phyloP scores from a whole-genome alignment of 2,329 filamentous ascomycete genomes.

The Fusarium chlamydosporum region DNA sequence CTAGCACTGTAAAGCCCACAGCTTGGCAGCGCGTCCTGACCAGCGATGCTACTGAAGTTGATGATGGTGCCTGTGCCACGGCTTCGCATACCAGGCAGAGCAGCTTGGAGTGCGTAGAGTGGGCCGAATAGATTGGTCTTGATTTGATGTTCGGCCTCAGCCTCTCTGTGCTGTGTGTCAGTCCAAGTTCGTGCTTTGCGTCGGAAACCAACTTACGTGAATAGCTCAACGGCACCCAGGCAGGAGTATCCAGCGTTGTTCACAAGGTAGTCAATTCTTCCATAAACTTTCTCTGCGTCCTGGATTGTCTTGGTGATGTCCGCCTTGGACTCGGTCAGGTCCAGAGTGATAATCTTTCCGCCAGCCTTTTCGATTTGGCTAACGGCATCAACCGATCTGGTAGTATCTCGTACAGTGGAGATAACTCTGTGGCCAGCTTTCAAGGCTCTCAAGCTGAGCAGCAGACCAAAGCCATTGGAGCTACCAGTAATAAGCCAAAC shows the following conservation, averaged over 20 bases:
- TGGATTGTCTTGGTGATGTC: conserved; percentile 46
- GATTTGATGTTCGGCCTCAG: conserved; percentile 60
- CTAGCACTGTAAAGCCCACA: conserved; percentile 62
- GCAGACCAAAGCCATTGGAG: conserved; percentile 46
- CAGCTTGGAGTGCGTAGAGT: conserved; percentile 62
- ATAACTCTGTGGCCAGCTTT: conserved; percentile 43
- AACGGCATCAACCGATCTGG: conserved; percentile 37
- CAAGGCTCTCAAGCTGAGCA: conserved; percentile 40
- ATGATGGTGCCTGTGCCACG: conserved; percentile 60
- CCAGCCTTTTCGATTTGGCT: conserved; percentile 44
- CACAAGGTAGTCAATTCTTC: conserved; percentile 64
- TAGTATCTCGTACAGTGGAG: conserved; percentile 37
- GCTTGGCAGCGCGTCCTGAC: conserved; percentile 56
- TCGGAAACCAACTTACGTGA: conserved; percentile 43
- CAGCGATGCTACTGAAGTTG: conserved; percentile 63
- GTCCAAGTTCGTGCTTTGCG: neutral
- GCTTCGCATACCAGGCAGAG: conserved; percentile 63
- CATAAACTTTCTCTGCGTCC: conserved; percentile 48
- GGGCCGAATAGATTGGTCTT: conserved; percentile 65
- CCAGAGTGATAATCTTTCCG: conserved; percentile 51
- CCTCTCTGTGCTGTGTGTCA: conserved; percentile 48
- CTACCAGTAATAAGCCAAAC: conserved; percentile 48
- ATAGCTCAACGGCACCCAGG: conserved; percentile 43
- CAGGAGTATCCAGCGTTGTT: conserved; percentile 65
- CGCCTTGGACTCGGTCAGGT: conserved; percentile 47